Evolutionary conservation across 208 protist genomes (phyloP).

Genomic region (Lotmaria passim): DNA sequence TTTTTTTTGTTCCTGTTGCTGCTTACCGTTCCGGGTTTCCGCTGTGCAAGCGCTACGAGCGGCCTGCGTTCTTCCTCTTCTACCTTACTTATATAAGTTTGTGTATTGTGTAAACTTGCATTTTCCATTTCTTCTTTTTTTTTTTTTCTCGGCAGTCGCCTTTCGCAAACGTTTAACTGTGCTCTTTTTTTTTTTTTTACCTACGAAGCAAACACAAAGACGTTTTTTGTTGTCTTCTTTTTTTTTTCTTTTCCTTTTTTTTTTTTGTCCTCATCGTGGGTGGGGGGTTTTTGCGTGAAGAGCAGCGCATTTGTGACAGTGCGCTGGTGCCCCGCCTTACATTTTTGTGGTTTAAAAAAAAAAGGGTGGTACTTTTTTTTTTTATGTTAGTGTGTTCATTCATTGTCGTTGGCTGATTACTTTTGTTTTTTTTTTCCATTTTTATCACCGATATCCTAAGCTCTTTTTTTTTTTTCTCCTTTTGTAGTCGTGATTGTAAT

Average conservation of each 20-base stretch:
- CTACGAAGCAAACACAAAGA: background rate
- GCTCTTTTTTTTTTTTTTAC: background rate
- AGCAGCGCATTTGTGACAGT: too few species aligned
- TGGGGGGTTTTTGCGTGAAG: too few species aligned
- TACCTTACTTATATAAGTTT: constrained; percentile 4
- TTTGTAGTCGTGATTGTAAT: background rate
- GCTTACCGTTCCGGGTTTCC: too few species aligned
- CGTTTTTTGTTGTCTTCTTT: background rate
- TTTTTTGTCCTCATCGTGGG: too few species aligned
- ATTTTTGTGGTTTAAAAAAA: too few species aligned
- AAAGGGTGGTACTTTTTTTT: too few species aligned
- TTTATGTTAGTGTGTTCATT: too few species aligned
- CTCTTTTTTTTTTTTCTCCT: constrained; percentile 4
- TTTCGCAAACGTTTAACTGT: background rate
- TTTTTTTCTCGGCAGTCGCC: background rate
- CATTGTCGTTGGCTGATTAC: too few species aligned
- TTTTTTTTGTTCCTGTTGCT: background rate
- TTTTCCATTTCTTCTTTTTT: background rate
- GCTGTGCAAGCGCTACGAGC: too few species aligned
- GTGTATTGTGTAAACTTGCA: background rate
- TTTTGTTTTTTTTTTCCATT: too few species aligned
- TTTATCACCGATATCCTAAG: too few species aligned
- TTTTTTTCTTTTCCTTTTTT: constrained; percentile 14
- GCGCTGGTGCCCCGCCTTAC: too few species aligned
- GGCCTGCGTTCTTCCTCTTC: constrained; percentile 10